Conservation (phyloP, 352 stramenopile species). For the Phytopythium cucurbitacearum region DNA sequence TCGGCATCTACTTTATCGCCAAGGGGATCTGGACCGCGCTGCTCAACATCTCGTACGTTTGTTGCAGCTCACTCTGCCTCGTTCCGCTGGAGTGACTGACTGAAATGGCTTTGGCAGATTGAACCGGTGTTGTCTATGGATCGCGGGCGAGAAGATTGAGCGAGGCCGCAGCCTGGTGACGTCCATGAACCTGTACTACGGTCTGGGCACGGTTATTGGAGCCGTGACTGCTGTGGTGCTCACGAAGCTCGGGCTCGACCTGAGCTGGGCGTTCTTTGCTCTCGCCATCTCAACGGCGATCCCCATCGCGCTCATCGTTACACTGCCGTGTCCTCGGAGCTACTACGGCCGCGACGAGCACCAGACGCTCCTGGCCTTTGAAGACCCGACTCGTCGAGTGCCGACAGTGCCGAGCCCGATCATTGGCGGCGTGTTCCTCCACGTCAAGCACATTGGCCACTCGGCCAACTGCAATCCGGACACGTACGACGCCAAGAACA, state of each 20-base stretch:
- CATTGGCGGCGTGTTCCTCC: conserved; percentile 77
- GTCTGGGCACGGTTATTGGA: conserved; percentile 54
- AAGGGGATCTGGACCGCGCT: conserved; percentile 74
- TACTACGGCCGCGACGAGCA: conserved; percentile 52
- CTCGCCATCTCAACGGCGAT: conserved; percentile 41
- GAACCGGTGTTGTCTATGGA: conserved; percentile 66
- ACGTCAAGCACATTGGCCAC: conserved; percentile 66
- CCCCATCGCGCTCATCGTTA: conserved; percentile 34
- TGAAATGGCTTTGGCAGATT: conserved; percentile 20
- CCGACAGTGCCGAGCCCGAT: conserved; percentile 79
- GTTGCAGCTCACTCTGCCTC: neutral
- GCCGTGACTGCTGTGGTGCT: conserved; percentile 45
- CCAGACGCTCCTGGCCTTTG: conserved; percentile 57
- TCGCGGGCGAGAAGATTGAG: conserved; percentile 63
- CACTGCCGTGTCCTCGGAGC: conserved; percentile 33
- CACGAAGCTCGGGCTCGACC: conserved; percentile 37
- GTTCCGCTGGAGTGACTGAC: neutral
- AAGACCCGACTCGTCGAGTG: conserved; percentile 68
- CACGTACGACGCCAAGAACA: conserved; percentile 78
- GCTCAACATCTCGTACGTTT: conserved; percentile 69
- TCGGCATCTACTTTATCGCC: conserved; percentile 67
- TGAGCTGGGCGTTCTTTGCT: conserved; percentile 57
- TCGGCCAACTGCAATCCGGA: conserved; percentile 77
- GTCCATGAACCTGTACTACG: conserved; percentile 70
- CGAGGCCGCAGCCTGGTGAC: conserved; percentile 68